Conservation (phyloP, 73 alveolate species). For the Paramecium tetraurelia region DNA sequence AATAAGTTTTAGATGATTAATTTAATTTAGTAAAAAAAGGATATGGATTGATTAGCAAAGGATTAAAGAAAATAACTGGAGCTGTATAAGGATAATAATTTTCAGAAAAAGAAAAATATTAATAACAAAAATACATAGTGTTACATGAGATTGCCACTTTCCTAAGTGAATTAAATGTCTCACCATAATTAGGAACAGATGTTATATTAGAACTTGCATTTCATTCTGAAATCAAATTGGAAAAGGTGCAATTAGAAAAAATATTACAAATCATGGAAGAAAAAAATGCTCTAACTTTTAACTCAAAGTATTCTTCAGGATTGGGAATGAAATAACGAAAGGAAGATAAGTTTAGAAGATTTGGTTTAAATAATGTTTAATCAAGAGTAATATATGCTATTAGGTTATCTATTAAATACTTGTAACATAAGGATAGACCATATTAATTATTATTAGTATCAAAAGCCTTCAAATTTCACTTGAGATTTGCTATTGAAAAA, state of each 20-base stretch:
- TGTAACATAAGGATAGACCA: not conserved
- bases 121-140: slow-evolving; percentile 5
- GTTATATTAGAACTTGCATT: slow-evolving; percentile 39
- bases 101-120: slow-evolving; percentile 51
- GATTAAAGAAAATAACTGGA: slow-evolving; percentile 38
- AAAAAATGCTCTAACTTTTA: slow-evolving; percentile 13
- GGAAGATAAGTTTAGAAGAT: slow-evolving; percentile 29
- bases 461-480: not conserved
- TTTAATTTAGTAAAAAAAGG: slow-evolving; percentile 43
- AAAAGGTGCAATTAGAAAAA: slow-evolving; percentile 18
- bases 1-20: not conserved
- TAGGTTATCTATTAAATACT: not conserved
- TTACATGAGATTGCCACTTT: slow-evolving; percentile 27
- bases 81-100: not conserved
- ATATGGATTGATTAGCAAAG: slow-evolving; percentile 41
- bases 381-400: not conserved
- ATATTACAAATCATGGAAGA: slow-evolving; percentile 42
- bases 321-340: not conserved
- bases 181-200: slow-evolving; percentile 36
- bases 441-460: not conserved
- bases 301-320: not conserved
- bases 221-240: not conserved
- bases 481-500: not conserved
- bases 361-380: not conserved
- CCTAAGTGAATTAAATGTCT: slow-evolving; percentile 11